Evolutionary conservation across 345 rosid genomes (phyloP).

Genomic region (Syzygium aromaticum): DNA sequence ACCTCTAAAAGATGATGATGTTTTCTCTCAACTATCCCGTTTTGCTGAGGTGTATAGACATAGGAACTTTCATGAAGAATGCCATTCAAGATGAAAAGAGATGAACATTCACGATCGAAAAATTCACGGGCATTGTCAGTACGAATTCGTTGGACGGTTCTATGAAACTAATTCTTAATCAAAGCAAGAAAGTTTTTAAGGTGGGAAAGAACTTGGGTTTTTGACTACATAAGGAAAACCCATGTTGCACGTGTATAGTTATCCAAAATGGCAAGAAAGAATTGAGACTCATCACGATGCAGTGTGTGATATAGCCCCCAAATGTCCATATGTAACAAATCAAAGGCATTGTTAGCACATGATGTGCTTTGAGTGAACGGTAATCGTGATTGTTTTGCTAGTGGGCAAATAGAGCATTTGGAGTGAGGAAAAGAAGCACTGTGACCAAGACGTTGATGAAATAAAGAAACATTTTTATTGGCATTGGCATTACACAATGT

Average conservation of each 20-base stretch:
- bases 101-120: neutral
- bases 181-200: neutral
- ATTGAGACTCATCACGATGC: neutral
- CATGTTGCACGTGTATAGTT: neutral
- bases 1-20: neutral
- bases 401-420: neutral
- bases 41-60: neutral
- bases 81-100: neutral
- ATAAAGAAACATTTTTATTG: neutral
- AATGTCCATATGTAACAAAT: neutral
- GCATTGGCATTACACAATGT: no score
- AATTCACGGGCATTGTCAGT: neutral
- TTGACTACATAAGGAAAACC: neutral
- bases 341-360: neutral
- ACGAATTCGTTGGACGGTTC: neutral
- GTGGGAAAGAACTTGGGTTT: neutral
- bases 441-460: accelerated
- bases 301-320: neutral
- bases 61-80: neutral
- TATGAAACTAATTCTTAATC: neutral
- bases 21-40: neutral
- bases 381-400: neutral
- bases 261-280: neutral
- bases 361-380: neutral
- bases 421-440: neutral